These are phyloP conservation scores for Harringtonia lauricola DNA, from an alignment of 2,329 filamentous ascomycete species.

Conservation along the genomic window DNA sequence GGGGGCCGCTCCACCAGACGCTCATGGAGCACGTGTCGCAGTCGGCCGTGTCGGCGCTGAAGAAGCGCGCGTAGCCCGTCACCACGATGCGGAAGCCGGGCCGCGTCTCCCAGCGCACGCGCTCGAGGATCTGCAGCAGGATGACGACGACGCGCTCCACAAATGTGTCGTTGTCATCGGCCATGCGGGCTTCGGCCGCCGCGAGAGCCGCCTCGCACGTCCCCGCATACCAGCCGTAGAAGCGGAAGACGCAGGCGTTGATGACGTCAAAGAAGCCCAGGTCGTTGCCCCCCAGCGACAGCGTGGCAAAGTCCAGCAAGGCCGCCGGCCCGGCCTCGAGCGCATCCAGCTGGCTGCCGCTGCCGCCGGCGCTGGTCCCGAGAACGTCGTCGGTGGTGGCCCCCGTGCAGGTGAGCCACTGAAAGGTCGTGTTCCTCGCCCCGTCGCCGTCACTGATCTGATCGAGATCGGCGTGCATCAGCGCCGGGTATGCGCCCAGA, in stretches of 20 bases:
- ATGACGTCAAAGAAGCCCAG: conserved; percentile 38
- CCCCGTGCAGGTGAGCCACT: conserved; percentile 36
- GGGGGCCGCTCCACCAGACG: conserved; percentile 26
- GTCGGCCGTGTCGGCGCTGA: conserved; percentile 29
- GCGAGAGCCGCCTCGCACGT: conserved; percentile 30
- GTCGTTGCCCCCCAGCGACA: conserved; percentile 38
- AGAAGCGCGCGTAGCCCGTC: conserved; percentile 37
- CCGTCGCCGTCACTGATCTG: conserved; percentile 6
- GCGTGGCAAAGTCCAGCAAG: conserved; percentile 28
- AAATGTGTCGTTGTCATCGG: conserved; percentile 18
- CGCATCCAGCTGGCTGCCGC: conserved; percentile 27
- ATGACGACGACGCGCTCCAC: conserved; percentile 23
- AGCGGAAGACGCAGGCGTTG: conserved; percentile 38
- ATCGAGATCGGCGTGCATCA: conserved; percentile 28
- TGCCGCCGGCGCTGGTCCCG: conserved; percentile 16
- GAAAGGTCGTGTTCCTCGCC: conserved; percentile 20
- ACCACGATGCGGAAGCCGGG: conserved; percentile 31
- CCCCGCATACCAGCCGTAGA: conserved; percentile 36
- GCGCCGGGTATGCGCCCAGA: conserved; percentile 27
- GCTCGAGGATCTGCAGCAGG: conserved; percentile 31
- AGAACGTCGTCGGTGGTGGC: conserved; percentile 30
- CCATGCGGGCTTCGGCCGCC: conserved; percentile 21
- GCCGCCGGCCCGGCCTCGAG: conserved; percentile 21
- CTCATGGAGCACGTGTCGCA: conserved; percentile 34
- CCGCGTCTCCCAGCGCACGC: conserved; percentile 30